A percentile compares a stretch with the other conserved stretches of the same genome.
Conservation (phyloP, 2,329 filamentous ascomycete species). For the Diaporthe eres region DNA sequence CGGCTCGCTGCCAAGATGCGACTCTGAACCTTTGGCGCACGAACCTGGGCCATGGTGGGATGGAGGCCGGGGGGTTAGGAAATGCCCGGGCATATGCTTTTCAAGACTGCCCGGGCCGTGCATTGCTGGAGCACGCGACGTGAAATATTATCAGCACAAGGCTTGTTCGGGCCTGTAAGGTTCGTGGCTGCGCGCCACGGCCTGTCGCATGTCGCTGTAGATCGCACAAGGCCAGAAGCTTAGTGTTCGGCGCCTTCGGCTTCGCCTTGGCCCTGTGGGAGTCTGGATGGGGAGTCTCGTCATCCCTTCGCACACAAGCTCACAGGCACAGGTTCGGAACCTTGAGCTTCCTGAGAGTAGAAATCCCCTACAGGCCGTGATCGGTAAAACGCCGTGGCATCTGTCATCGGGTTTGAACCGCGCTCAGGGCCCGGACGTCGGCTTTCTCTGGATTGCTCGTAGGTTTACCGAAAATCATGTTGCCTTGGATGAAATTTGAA, state of each 20-base stretch:
- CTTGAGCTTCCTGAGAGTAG: slow-evolving; percentile 8
- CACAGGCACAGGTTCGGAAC: slow-evolving; percentile 6
- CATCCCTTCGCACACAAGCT: background rate
- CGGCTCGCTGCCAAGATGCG: slow-evolving; percentile 27
- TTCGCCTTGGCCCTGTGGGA: slow-evolving; percentile 19
- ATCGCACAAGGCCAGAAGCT: slow-evolving; percentile 25
- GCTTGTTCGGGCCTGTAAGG: background rate
- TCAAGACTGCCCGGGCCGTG: slow-evolving; percentile 3
- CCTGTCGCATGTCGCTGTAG: slow-evolving; percentile 27
- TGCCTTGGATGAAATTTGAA: slow-evolving; percentile 1
- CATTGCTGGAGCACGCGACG: background rate
- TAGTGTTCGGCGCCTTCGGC: slow-evolving; percentile 22
- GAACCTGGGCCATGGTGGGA: slow-evolving; percentile 6
- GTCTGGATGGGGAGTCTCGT: background rate
- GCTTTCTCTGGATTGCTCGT: background rate
- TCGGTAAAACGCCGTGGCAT: slow-evolving; percentile 19
- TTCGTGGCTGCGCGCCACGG: slow-evolving; percentile 13
- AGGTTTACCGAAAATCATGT: slow-evolving; percentile 6
- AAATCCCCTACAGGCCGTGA: slow-evolving; percentile 5
- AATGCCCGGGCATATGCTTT: slow-evolving; percentile 20
- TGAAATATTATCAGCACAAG: slow-evolving; percentile 1
- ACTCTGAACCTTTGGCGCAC: slow-evolving; percentile 25
- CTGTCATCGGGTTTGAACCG: slow-evolving; percentile 6
- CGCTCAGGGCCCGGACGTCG: background rate
- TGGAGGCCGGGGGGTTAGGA: background rate